These are phyloP conservation scores for Paxillus involutus DNA, from an alignment of 768 basidiomycete genomes.

Conservation along the genomic window DNA sequence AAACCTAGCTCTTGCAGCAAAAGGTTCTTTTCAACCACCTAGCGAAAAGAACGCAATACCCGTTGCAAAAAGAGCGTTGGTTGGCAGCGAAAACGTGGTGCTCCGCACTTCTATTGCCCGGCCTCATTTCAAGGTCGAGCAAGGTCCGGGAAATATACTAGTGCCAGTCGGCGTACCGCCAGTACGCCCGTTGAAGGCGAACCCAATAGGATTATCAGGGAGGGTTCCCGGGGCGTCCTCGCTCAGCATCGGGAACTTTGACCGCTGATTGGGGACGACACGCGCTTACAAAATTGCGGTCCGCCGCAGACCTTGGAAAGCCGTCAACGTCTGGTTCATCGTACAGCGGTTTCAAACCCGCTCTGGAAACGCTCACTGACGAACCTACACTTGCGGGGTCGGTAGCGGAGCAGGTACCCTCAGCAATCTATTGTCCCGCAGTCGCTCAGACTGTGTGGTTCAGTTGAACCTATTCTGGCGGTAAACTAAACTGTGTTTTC, in stretches of 20 bases:
- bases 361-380: slow-evolving; percentile 17
- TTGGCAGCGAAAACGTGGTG: slow-evolving; percentile 79
- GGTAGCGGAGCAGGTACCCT: background rate
- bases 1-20: slow-evolving; percentile 37
- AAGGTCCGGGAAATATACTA: slow-evolving; percentile 19
- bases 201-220: background rate
- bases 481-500: too few relatives aligned
- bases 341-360: slow-evolving; percentile 14
- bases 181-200: slow-evolving; percentile 40
- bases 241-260: slow-evolving; percentile 13
- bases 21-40: slow-evolving; percentile 7
- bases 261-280: background rate
- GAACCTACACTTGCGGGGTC: slow-evolving; percentile 3
- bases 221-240: too few relatives aligned
- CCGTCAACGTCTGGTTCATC: slow-evolving; percentile 9
- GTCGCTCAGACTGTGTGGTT: slow-evolving; percentile 58
- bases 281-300: slow-evolving; percentile 19
- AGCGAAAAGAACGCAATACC: slow-evolving; percentile 19
- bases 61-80: slow-evolving; percentile 57
- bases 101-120: slow-evolving; percentile 77
- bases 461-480: too few relatives aligned
- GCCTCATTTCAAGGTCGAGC: slow-evolving; percentile 62
- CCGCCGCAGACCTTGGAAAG: too few relatives aligned
- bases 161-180: too few relatives aligned
- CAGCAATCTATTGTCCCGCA: too few relatives aligned